Percentiles rank a stretch among this genome's conserved stretches.
Conservation (phyloP, 768 basidiomycete species). For the Tricholomella constricta region DNA sequence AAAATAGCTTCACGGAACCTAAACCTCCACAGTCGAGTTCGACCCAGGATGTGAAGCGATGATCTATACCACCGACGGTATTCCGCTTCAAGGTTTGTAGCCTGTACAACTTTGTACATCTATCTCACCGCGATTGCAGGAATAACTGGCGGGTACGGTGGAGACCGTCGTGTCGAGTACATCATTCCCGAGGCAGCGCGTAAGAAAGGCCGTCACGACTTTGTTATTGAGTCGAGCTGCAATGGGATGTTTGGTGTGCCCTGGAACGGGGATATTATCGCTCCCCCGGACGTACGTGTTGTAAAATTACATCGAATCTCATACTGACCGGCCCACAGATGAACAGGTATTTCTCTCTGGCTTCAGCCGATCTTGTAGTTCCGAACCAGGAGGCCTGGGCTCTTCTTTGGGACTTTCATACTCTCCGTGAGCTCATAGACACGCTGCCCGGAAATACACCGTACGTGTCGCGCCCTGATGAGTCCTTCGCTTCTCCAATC, state of each 20-base stretch:
- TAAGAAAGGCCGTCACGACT: conserved; percentile 59
- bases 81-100: conserved; percentile 69
- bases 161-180: conserved; percentile 91
- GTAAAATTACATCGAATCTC: no score
- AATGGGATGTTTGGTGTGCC: conserved; percentile 97
- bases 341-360: conserved; percentile 71
- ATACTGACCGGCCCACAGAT: conserved; percentile 39
- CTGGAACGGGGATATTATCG: conserved; percentile 76
- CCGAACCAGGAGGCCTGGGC: conserved; percentile 87
- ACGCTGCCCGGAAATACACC: conserved; percentile 77
- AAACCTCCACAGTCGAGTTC: conserved; percentile 73
- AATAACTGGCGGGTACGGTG: conserved; percentile 87
- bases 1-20: neutral
- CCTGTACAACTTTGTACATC: neutral
- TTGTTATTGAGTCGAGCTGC: conserved; percentile 80
- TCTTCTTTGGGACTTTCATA: conserved; percentile 84
- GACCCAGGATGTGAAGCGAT: conserved; percentile 96
- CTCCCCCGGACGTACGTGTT: conserved; percentile 74
- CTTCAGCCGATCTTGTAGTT: conserved; percentile 88
- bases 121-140: conserved; percentile 43
- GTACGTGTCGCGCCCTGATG: conserved; percentile 22
- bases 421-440: conserved; percentile 73
- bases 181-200: conserved; percentile 78
- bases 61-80: conserved; percentile 80
- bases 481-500: neutral